Percentiles rank a stretch among this genome's conserved stretches.
Conservation (phyloP, 2,329 filamentous ascomycete species). For the Passalora sequoiae region DNA sequence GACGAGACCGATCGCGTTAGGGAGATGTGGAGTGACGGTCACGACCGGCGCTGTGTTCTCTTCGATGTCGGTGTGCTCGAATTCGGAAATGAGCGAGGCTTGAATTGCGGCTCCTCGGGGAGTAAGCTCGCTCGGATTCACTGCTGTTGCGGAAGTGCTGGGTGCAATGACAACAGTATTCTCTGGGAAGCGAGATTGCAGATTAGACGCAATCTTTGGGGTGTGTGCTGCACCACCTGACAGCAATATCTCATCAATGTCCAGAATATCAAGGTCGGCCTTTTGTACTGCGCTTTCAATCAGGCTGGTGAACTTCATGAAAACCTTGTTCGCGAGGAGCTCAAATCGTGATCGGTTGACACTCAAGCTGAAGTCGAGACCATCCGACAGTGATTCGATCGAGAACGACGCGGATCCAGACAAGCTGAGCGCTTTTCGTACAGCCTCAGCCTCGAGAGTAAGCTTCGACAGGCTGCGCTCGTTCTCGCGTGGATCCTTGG, state of each 20-base stretch:
- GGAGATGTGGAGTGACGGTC: slow-evolving; percentile 85
- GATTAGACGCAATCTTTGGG: slow-evolving; percentile 80
- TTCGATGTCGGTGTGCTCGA: slow-evolving; percentile 87
- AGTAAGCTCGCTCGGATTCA: slow-evolving; percentile 90
- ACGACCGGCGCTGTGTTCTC: slow-evolving; percentile 94
- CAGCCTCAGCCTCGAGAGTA: slow-evolving; percentile 81
- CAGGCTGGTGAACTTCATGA: slow-evolving; percentile 79
- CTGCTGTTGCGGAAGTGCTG: slow-evolving; percentile 66
- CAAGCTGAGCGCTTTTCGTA: slow-evolving; percentile 87
- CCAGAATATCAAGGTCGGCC: slow-evolving; percentile 83
- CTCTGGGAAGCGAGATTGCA: slow-evolving; percentile 74
- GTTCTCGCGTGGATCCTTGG: slow-evolving; percentile 70
- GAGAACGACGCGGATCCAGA: slow-evolving; percentile 86
- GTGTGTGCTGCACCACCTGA: slow-evolving; percentile 90
- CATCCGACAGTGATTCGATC: slow-evolving; percentile 83
- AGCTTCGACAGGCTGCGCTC: slow-evolving; percentile 82
- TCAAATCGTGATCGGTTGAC: slow-evolving; percentile 94
- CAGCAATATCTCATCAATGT: slow-evolving; percentile 91
- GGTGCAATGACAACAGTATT: slow-evolving; percentile 75
- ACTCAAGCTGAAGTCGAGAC: slow-evolving; percentile 83
- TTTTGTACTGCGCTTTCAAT: slow-evolving; percentile 84
- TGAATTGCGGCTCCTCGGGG: slow-evolving; percentile 91
- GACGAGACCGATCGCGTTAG: slow-evolving; percentile 82
- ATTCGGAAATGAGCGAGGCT: slow-evolving; percentile 89
- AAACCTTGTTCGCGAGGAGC: slow-evolving; percentile 77